Base-by-base conservation (phyloP, 1,284 basidiomycete species). In the Somion occarium region DNA sequence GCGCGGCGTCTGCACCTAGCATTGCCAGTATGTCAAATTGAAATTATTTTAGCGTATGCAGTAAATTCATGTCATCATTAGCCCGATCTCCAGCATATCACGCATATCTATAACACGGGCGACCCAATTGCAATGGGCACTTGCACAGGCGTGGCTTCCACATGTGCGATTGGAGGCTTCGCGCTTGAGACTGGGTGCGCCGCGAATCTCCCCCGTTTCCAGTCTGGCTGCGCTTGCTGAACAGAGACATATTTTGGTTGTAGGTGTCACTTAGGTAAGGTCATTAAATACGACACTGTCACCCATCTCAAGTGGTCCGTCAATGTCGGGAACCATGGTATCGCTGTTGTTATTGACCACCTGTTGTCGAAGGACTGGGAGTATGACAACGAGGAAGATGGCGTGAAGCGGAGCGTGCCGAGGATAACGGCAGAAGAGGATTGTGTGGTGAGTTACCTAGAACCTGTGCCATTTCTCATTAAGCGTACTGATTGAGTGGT, bases 1-100 rank as follows among this genome's bases (percentile, higher is more conserved):
- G 84, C 97, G 1, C 65, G 71, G 39, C 80, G 96, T n/a, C 74
- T 99, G 20, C 97, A 99, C 69, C 77, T 99, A 5, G 96, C 96
- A 0, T 76, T 77, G 46, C 85, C 88, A 0, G 87, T 88, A 65
- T 58, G 82, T 62, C 2, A 19, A 27, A 46, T 50, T 30, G 30
- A 38, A 48, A 37, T 18, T 39, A 51, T 37, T 22, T 38, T 2
- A 18, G 30, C 30, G 30, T 34, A 34, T 15, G 30, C 30, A 15
- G n/a, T n/a, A 34, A 41, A 41, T 5, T 22, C 7, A 18, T 19
- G 39, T 18, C 19, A 41, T 41, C 39, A 18, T 47, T 11, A 88
- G 83, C 88, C 86, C 15, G 85, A 84, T 1, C 78, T 76, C 2
- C 82, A 85, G 7, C 88, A 90, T 57, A 74, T 91, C 54, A 88